Percentiles rank a stretch among this genome's conserved stretches.
These are phyloP conservation scores for Tetratostichococcus sp. DNA, from an alignment of 139 green algal species.

Conservation along the genomic window DNA sequence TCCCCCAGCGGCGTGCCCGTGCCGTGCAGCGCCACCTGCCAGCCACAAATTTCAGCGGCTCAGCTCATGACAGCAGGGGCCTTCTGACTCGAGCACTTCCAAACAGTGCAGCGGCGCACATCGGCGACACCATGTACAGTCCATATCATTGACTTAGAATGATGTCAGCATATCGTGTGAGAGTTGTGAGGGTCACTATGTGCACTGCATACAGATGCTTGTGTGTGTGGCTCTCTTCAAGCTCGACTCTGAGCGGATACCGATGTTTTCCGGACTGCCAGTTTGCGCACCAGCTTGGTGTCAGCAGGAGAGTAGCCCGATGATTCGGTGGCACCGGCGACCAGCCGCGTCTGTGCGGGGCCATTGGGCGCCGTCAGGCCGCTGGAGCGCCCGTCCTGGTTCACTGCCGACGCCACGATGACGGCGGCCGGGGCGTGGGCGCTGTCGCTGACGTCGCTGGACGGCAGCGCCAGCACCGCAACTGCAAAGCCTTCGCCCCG, in stretches of 20 bases:
- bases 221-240: too few species aligned
- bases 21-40: slow-evolving; percentile 34
- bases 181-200: too few species aligned
- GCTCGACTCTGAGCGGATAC: too few species aligned
- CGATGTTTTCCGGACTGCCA: too few species aligned
- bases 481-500: slow-evolving; percentile 66
- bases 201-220: too few species aligned
- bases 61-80: too few species aligned
- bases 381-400: slow-evolving; percentile 84
- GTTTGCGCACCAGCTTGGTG: background rate
- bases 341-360: slow-evolving; percentile 33
- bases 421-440: slow-evolving; percentile 22
- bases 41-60: background rate
- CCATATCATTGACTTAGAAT: too few species aligned
- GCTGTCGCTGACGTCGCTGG: too few species aligned
- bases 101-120: too few species aligned
- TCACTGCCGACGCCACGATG: slow-evolving; percentile 66
- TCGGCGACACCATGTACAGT: too few species aligned
- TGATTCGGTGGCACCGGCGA: background rate
- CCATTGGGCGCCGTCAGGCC: slow-evolving; percentile 69
- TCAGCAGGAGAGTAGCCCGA: background rate
- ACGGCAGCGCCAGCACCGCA: slow-evolving; percentile 39
- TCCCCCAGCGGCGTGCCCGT: slow-evolving; percentile 74
- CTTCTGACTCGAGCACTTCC: too few species aligned
- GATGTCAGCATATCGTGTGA: too few species aligned